These are phyloP conservation scores for Alternaria hordeiaustralica DNA, from an alignment of 2,329 filamentous ascomycete species.

Conservation along the genomic window DNA sequence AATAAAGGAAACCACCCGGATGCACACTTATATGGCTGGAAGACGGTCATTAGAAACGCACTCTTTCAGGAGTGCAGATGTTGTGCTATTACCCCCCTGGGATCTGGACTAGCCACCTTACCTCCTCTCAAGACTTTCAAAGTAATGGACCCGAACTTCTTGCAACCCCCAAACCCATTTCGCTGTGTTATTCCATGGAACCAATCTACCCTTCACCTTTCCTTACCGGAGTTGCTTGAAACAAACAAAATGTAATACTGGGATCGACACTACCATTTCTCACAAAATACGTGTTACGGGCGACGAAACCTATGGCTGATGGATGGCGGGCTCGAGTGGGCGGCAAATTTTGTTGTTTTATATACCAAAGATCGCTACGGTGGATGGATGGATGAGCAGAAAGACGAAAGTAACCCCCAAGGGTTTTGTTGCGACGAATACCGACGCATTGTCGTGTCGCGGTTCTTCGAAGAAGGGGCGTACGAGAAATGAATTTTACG, in stretches of 20 bases:
- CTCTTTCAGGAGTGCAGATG: background rate
- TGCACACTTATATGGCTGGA: background rate
- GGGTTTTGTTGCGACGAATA: background rate
- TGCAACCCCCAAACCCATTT: background rate
- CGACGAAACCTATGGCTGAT: background rate
- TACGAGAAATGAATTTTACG: conserved; percentile 1
- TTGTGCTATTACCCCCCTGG: background rate
- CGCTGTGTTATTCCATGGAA: background rate
- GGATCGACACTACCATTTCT: background rate
- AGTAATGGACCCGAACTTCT: background rate
- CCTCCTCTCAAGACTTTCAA: background rate
- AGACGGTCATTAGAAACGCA: background rate
- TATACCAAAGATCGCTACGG: conserved; percentile 3
- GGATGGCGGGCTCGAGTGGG: background rate
- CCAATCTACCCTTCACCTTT: background rate
- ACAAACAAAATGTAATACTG: background rate
- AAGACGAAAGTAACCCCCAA: background rate
- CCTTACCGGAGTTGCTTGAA: background rate
- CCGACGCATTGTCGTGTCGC: conserved; percentile 3
- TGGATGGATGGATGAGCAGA: background rate
- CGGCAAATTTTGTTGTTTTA: background rate
- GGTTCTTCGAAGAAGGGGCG: background rate
- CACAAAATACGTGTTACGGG: background rate
- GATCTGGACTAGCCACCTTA: background rate
- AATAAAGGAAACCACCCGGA: background rate